Evolutionary conservation across 2,329 filamentous ascomycete genomes (phyloP), one percentile per base, ranked within the genome.

Genomic region (Zymoseptoria ardabiliae): DNA sequence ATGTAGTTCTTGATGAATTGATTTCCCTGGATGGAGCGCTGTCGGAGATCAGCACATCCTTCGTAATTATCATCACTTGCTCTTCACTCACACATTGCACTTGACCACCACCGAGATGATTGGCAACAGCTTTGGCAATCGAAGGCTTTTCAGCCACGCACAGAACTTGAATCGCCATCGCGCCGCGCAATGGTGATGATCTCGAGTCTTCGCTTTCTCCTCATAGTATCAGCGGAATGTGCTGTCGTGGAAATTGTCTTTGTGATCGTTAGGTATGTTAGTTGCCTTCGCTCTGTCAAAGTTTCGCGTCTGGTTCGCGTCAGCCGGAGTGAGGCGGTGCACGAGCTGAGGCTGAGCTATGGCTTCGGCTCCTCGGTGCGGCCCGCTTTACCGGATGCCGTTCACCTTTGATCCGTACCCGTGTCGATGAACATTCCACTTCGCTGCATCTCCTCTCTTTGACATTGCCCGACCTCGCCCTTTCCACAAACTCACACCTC

Each of bases 1-100:
- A 85, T 82, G 77, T 97, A 97, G 70, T 99, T 99, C 73, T 97
- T 97, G 73, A 96, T 87, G 75, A 86, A 97, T 67, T 83, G 82
- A 64, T 86, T 86, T 20, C 85, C 82, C 41, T 71, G 79, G 2
- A 91, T 88, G 63, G 84, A 81, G 66, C 81, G 81, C 90, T 95
- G 68, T 57, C 20, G 21, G 41, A 51, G 67, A 58, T 61, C 13
- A 58, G 52, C 41, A 49, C 3, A 6, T 23, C 10, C 8, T n/a
- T 25, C 9, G 23, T 55, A 20, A 53, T 41, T 30, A 30, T 35
- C 2, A 17, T n/a, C 21, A 57, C 17, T 51, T 30, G 21, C 20
- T 22, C 35, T 45, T 23, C 56, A 77, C 86, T 74, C 75, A 95
- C 91, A 57, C 84, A 86, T 72, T 84, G 82, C 60, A 86, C 80